Evolutionary conservation across 805 yeast species (phyloP).

Genomic region (Wickerhamiella azymoides): DNA sequence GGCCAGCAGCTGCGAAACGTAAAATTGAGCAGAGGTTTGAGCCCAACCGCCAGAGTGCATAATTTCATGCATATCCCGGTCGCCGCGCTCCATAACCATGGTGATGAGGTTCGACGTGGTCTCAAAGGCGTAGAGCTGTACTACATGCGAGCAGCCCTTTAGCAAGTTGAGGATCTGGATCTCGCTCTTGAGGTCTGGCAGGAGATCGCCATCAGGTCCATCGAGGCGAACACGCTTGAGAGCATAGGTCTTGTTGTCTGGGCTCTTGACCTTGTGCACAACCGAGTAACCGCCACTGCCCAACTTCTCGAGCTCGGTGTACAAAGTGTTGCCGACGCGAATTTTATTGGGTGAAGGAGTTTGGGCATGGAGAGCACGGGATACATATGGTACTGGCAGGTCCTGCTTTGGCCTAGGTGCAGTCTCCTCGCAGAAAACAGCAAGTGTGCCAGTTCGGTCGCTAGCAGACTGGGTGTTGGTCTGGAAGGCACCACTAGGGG

Average conservation of each 20-base stretch:
- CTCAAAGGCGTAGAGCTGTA: constrained; percentile 57
- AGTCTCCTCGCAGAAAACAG: too few species aligned
- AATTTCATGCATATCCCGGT: constrained; percentile 73
- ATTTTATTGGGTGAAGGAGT: not conserved
- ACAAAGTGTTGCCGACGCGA: constrained; percentile 44
- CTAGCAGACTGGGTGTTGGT: too few species aligned
- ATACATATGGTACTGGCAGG: too few species aligned
- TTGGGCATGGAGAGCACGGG: too few species aligned
- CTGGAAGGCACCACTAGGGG: too few species aligned
- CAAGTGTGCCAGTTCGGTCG: too few species aligned
- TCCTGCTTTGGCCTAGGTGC: too few species aligned
- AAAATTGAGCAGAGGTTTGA: constrained; percentile 28
- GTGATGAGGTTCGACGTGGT: constrained; percentile 48
- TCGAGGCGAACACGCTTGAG: constrained; percentile 69
- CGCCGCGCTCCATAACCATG: constrained; percentile 90
- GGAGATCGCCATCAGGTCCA: constrained; percentile 56
- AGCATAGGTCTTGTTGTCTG: constrained; percentile 51
- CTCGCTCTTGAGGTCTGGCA: constrained; percentile 77
- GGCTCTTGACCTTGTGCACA: constrained; percentile 62
- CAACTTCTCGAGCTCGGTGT: constrained; percentile 60
- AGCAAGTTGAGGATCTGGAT: constrained; percentile 57
- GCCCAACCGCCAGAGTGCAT: constrained; percentile 38
- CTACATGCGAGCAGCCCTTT: constrained; percentile 54
- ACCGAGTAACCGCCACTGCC: constrained; percentile 91
- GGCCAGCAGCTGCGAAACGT: constrained; percentile 59